Conservation (phyloP, 345 rosid genomes). For the Viola odorata region DNA sequence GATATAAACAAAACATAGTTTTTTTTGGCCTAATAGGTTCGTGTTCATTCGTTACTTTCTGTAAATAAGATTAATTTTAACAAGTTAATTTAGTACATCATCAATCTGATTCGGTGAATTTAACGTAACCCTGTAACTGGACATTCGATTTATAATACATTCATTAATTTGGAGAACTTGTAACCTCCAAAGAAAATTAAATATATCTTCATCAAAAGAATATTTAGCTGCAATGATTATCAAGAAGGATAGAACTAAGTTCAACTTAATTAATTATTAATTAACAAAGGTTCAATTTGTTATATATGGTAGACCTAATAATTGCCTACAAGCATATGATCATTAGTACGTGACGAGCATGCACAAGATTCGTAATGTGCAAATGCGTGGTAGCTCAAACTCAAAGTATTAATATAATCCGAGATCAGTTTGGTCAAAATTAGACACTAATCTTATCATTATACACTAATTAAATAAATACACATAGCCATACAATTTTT, state of each 20-base stretch:
- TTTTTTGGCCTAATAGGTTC: too few relatives aligned
- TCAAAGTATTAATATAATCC: neutral
- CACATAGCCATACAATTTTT: too few relatives aligned
- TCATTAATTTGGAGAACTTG: too few relatives aligned
- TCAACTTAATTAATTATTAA: neutral
- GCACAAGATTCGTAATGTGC: slow-evolving; percentile 7
- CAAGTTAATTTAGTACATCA: too few relatives aligned
- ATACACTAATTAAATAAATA: slow-evolving; percentile 10
- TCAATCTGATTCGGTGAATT: too few relatives aligned
- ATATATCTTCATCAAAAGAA: neutral
- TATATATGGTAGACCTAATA: slow-evolving; percentile 14
- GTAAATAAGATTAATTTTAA: too few relatives aligned
- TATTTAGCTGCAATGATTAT: slow-evolving; percentile 2
- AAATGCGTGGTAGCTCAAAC: slow-evolving; percentile 8
- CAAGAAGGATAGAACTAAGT: neutral
- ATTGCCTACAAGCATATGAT: slow-evolving; percentile 6
- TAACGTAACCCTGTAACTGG: too few relatives aligned
- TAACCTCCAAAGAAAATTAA: neutral
- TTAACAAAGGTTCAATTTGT: neutral
- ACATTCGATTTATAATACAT: too few relatives aligned
- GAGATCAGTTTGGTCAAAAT: slow-evolving; percentile 19
- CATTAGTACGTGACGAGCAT: slow-evolving; percentile 31
- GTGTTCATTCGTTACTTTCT: too few relatives aligned
- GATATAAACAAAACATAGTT: too few relatives aligned
- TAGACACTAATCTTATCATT: slow-evolving; percentile 32